A percentile compares a stretch with the other conserved stretches of the same genome.
These are phyloP conservation scores for Rhodotorula babjevae DNA, from an alignment of 768 basidiomycete species.

Conservation along the genomic window DNA sequence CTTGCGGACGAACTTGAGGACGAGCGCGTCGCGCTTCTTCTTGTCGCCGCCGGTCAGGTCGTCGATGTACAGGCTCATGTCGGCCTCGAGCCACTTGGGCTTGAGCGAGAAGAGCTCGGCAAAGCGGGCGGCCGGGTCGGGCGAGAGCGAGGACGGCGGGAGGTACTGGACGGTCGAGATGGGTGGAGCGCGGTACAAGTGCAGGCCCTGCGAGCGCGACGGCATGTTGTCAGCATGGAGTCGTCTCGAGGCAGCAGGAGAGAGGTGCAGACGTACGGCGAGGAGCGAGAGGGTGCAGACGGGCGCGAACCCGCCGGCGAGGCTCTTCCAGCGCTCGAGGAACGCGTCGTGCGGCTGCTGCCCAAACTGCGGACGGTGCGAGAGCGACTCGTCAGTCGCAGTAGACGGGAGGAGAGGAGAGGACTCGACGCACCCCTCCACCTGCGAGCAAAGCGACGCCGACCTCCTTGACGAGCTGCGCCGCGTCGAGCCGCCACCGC, in stretches of 20 bases:
- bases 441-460: constrained; percentile 68
- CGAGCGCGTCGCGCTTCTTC: constrained; percentile 38
- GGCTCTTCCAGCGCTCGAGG: constrained; percentile 62
- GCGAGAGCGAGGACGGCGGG: constrained; percentile 66
- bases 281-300: constrained; percentile 63
- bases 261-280: constrained; percentile 53
- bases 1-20: constrained; percentile 40
- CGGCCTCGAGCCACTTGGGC: constrained; percentile 44
- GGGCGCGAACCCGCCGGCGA: constrained; percentile 70
- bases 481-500: constrained; percentile 64
- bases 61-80: constrained; percentile 47
- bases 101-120: constrained; percentile 69
- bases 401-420: neutral
- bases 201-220: constrained; percentile 65
- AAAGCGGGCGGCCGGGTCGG: constrained; percentile 75
- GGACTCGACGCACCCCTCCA: constrained; percentile 21
- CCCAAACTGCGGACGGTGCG: constrained; percentile 12
- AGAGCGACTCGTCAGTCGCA: too few relatives aligned
- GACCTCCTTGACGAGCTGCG: constrained; percentile 63
- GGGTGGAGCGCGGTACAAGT: constrained; percentile 52
- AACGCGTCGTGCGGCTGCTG: constrained; percentile 54
- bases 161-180: constrained; percentile 62
- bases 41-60: constrained; percentile 35
- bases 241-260: neutral
- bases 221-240: too few relatives aligned